phyloP scores from a whole-genome alignment of 805 yeast genomes.

The Spathaspora hagerdaliae region DNA sequence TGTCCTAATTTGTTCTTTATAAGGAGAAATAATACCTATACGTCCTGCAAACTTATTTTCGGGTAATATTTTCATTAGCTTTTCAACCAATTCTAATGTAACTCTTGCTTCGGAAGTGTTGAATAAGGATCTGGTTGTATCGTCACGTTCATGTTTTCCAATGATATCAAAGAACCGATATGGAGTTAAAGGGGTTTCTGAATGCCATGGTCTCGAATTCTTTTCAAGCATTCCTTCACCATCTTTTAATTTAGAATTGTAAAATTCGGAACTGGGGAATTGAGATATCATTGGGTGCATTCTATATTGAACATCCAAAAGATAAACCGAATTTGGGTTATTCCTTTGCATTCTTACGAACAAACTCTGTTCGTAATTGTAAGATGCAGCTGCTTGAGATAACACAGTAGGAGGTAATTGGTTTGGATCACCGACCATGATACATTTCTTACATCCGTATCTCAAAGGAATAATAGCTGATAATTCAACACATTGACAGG shows the following conservation, averaged over 20 bases:
- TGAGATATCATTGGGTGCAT: slow-evolving; percentile 91
- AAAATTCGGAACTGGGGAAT: slow-evolving; percentile 86
- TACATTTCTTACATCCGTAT: slow-evolving; percentile 85
- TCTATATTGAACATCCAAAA: slow-evolving; percentile 90
- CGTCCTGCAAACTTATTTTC: slow-evolving; percentile 57
- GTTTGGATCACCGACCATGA: slow-evolving; percentile 98
- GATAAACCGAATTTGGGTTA: slow-evolving; percentile 55
- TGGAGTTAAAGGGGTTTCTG: slow-evolving; percentile 53
- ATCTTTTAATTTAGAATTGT: slow-evolving; percentile 65
- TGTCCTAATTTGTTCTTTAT: slow-evolving; percentile 75
- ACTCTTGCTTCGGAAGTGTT: slow-evolving; percentile 70
- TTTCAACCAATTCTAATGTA: slow-evolving; percentile 61
- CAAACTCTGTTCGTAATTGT: slow-evolving; percentile 82
- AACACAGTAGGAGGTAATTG: slow-evolving; percentile 96
- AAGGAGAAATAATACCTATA: slow-evolving; percentile 92
- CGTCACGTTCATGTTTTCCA: slow-evolving; percentile 61
- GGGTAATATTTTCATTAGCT: slow-evolving; percentile 47
- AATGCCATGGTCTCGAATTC: slow-evolving; percentile 77
- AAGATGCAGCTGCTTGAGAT: slow-evolving; percentile 79
- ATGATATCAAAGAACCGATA: slow-evolving; percentile 71
- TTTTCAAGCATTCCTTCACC: slow-evolving; percentile 67
- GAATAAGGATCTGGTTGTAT: slow-evolving; percentile 62
- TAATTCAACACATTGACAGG: slow-evolving; percentile 93
- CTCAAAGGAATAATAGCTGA: slow-evolving; percentile 88
- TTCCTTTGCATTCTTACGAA: slow-evolving; percentile 88